Percentiles rank a stretch among this genome's conserved stretches.
Evolutionary conservation across 108 stramenopile genomes (phyloP).

Genomic region (Nitzschia inconspicua): DNA sequence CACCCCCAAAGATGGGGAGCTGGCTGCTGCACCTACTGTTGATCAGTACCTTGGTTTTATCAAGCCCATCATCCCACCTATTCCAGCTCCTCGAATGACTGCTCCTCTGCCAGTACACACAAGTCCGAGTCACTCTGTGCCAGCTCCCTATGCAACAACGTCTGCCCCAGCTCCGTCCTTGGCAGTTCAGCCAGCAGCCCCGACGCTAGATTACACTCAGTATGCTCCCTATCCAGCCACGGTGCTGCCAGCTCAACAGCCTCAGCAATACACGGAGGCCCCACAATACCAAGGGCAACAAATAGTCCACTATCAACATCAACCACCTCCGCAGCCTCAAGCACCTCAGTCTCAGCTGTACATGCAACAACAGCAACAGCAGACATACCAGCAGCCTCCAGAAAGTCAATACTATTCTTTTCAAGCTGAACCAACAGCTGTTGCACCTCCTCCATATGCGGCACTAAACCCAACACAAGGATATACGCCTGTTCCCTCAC

Average conservation of each 20-base stretch:
- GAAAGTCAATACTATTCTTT: slow-evolving; percentile 1
- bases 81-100: slow-evolving; percentile 4
- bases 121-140: not conserved
- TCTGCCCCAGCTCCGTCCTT: too few relatives aligned
- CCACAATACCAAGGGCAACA: not conserved
- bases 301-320: not conserved
- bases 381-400: not conserved
- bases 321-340: not conserved
- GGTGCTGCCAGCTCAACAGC: not conserved
- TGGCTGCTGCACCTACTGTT: slow-evolving; percentile 13
- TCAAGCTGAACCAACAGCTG: not conserved
- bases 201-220: not conserved
- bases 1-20: slow-evolving; percentile 42
- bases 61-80: slow-evolving; percentile 40
- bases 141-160: too few relatives aligned
- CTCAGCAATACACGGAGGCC: not conserved
- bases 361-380: slow-evolving; percentile 1
- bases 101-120: slow-evolving; percentile 5
- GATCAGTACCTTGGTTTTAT: slow-evolving; percentile 44
- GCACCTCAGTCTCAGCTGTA: not conserved
- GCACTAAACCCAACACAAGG: slow-evolving; percentile 1
- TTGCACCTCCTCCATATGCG: not conserved
- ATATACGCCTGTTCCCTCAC: not conserved
- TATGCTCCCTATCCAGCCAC: not conserved
- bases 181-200: not conserved